A percentile compares a stretch with the other conserved stretches of the same genome.
These are phyloP conservation scores for Raffaelea albimanens DNA, from an alignment of 2,329 filamentous ascomycete genomes.

Conservation along the genomic window DNA sequence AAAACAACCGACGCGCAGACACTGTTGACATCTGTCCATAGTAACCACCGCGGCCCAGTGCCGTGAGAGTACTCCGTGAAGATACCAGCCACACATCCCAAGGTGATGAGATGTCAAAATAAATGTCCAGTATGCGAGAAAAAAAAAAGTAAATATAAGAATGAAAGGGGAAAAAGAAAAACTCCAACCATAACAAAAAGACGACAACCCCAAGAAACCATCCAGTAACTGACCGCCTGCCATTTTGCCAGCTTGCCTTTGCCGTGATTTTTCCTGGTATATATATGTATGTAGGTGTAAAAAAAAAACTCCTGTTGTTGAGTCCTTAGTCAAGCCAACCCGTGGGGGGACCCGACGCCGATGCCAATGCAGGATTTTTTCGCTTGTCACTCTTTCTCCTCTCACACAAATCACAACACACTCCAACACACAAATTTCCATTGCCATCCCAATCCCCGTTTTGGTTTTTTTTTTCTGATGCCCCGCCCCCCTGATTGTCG, in stretches of 20 bases:
- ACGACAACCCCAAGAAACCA: not conserved
- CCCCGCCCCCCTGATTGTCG: not conserved
- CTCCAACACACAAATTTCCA: not conserved
- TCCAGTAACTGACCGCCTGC: not conserved
- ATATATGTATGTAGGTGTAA: not conserved
- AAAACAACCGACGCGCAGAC: no score
- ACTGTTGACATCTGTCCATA: no score
- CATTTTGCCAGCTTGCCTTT: not conserved
- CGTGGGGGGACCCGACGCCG: conserved; percentile 7
- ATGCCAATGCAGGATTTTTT: conserved; percentile 11
- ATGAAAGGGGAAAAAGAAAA: conserved; percentile 1
- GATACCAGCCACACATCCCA: no score
- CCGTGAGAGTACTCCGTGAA: no score
- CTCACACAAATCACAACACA: no score
- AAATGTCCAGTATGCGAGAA: not conserved
- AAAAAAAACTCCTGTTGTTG: conserved; percentile 7
- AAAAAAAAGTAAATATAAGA: not conserved
- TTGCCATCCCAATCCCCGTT: conserved; percentile 1
- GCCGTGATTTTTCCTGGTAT: not conserved
- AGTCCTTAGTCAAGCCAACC: conserved; percentile 7
- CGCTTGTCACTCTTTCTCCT: not conserved
- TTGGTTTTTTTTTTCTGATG: not conserved
- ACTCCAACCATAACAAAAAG: conserved; percentile 2
- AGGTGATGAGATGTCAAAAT: no score
- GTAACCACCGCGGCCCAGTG: no score